A percentile compares a stretch with the other conserved stretches of the same genome.
Evolutionary conservation across 352 stramenopile genomes (phyloP).

Genomic region (Blastocystis hominis): DNA sequence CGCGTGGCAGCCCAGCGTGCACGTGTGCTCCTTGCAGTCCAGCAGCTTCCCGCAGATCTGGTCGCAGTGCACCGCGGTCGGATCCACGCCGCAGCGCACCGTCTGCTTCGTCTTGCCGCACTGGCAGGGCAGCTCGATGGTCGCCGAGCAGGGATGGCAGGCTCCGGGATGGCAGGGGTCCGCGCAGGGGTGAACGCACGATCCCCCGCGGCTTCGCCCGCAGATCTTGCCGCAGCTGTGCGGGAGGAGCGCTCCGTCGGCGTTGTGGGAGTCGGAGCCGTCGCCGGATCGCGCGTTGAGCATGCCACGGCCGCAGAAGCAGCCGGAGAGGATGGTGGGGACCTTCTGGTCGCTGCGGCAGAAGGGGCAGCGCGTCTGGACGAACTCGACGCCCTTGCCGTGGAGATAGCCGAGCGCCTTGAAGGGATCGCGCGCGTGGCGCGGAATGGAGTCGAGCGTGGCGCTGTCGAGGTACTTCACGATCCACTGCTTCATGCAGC

Average conservation of each 20-base stretch:
- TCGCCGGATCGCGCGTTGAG: neutral
- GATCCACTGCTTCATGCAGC: conserved; percentile 57
- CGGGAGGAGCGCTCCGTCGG: neutral
- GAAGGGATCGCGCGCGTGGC: neutral
- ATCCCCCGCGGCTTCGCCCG: neutral
- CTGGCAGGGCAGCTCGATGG: conserved; percentile 4
- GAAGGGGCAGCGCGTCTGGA: conserved; percentile 9
- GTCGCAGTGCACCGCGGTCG: conserved; percentile 19
- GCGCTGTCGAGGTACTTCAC: conserved; percentile 34
- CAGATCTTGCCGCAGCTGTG: conserved; percentile 58
- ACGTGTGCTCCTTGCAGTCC: conserved; percentile 54
- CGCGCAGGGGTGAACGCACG: conserved; percentile 48
- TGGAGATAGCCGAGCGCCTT: conserved; percentile 38
- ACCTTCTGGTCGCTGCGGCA: conserved; percentile 29
- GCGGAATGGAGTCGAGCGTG: conserved; percentile 7
- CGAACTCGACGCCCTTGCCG: neutral
- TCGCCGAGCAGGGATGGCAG: conserved; percentile 53
- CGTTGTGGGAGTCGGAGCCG: neutral
- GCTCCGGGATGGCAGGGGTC: conserved; percentile 53
- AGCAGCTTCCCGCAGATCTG: conserved; percentile 53
- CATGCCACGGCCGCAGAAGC: conserved; percentile 44
- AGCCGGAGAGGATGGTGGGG: conserved; percentile 36
- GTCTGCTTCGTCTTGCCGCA: conserved; percentile 52
- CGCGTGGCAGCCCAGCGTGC: conserved; percentile 23
- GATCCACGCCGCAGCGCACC: conserved; percentile 44